Evolutionary conservation across 805 yeast genomes (phyloP).

Genomic region (Brettanomyces custersianus): DNA sequence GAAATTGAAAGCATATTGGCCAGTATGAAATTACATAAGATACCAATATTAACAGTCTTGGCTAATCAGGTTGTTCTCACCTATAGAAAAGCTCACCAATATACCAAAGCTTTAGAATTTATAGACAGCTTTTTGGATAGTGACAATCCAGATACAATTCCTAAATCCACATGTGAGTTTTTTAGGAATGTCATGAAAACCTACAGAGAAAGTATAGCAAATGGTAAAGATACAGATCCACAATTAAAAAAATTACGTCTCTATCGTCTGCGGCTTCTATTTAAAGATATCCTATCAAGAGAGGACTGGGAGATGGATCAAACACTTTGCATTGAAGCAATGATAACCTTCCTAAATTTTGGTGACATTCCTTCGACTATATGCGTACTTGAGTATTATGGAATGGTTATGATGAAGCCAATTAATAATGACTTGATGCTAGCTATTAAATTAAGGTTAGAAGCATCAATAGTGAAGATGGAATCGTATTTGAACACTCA

Average conservation of each 20-base stretch:
- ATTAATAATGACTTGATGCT: constrained; percentile 6
- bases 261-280: constrained; percentile 10
- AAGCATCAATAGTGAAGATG: constrained; percentile 16
- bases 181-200: constrained; percentile 10
- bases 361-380: constrained; percentile 19
- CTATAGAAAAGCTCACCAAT: constrained; percentile 21
- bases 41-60: constrained; percentile 27
- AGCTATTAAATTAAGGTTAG: constrained; percentile 12
- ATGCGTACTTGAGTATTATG: constrained; percentile 18
- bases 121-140: constrained; percentile 20
- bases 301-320: constrained; percentile 12
- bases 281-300: constrained; percentile 10
- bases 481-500: constrained; percentile 9
- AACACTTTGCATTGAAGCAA: constrained; percentile 10
- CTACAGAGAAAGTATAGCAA: constrained; percentile 11
- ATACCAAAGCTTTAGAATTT: constrained; percentile 23
- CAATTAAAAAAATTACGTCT: background rate
- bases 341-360: constrained; percentile 17
- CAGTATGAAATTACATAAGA: constrained; percentile 22
- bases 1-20: constrained; percentile 23
- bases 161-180: constrained; percentile 13
- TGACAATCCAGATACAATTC: background rate
- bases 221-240: background rate
- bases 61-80: constrained; percentile 30
- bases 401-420: constrained; percentile 10